Evolutionary conservation across 805 yeast species (phyloP), one percentile per base, ranked within the genome.

Genomic region (Metschnikowia gelsemii): DNA sequence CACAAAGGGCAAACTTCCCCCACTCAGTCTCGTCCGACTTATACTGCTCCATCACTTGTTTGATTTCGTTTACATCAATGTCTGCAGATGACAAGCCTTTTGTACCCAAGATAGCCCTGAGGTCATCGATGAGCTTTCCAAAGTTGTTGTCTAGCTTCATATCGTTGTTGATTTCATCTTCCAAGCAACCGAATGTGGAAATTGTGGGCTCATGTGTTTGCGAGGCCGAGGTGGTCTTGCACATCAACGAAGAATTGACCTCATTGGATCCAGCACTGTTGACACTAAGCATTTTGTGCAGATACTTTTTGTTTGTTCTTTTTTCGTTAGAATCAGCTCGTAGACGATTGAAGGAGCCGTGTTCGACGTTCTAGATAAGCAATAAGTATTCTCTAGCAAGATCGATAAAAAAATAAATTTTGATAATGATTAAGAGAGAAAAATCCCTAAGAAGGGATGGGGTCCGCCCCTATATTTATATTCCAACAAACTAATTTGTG

Each of bases 1-100:
- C 87, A 24, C 63, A 66, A 25, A 75, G 64, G 3, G 86, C 87
- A 61, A 63, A 82, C 45, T 66, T 64, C 29, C 54, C 55, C 90
- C 90, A 83, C 46, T 83, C 84, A 3, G 51, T 35, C 41, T 70
- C 75, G 40, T 66, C 50, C 4, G 81, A 70, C 16, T 54, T 52
- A 61, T 82, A 83, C 18, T 54, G 50, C 26, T 66, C 64, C 79
- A 83, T 70, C 27, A 73, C 52, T 28, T 52, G 50, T 58, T 66
- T 64, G 29, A 83, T 63, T 18, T 66, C 49, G 22, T 61, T 66
- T 43, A 76, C 73, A 52, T 82, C 80, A 28, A 82, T 75, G 36
- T 80, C 84, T 5, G 63, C 68, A 2, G 72, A 57, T 2, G 70
- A 41, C 31, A 71, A 53, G 0, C 72, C 72, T 44, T 61, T 59